Evolutionary conservation across 192 early-diverging fungal species (phyloP), one percentile per base, ranked within the genome.

Genomic region (Coemansia sp.): DNA sequence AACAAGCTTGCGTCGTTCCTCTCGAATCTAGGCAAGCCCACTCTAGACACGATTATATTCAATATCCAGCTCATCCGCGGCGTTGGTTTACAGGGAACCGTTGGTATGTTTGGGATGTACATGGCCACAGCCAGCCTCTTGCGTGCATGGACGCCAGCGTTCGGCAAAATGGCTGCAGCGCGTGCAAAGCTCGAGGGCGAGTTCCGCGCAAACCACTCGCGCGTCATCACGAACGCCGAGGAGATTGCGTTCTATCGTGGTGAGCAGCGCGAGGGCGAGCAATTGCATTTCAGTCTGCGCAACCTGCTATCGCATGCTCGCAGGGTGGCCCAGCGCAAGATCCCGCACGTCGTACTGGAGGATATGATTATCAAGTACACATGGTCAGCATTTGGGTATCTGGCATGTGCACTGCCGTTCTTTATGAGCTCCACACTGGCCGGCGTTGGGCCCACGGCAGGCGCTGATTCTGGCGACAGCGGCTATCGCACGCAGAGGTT

Each of bases 301-400:
- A 73, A 85, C 15, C 85, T 99, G 9, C 88, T 95, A 58, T 75
- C 85, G 34, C 97, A 99, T 66, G 87, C 95, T 62, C 92, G 92
- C 62, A 82, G 84, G 34, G 90, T 97, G 44, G 94, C 92, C 72
- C 85, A 86, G 30, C 85, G 91, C 76, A 89, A 92, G 51, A 90
- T 99, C 63, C 87, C 88, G 76, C 92, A 97, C 69, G 88, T 90
- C 14, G 94, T 99, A 90, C 81, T 99, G 62, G 97, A 99, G 75
- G 96, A 98, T 71, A 95, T 96, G 83, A 84, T 98, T 24, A 94
- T 98, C 83, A 98, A 98, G 78, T 98, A 98, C 83, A 89, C 85
- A 8, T 98, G 96, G 96, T 91, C 91, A 39, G 95, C 96, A 39
- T 86, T 94, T 62, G 96, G 96, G 21, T 85, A 95, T 49, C 74